Evolutionary conservation across 257 asterid species (phyloP).

Genomic region (Solanum corneliomulleri): DNA sequence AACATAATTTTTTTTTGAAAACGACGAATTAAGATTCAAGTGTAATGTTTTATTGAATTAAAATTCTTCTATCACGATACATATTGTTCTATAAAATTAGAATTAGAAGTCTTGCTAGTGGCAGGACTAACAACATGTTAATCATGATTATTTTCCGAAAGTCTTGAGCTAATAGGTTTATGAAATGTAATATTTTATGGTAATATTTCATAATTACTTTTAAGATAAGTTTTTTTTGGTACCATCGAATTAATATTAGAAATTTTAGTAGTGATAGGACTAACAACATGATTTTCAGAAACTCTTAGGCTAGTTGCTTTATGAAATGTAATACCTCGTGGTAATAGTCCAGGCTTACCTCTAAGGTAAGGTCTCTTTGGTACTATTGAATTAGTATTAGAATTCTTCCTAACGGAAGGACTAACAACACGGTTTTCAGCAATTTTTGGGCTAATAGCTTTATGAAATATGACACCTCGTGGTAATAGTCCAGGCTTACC

Average conservation of each 20-base stretch:
- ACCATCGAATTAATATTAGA: not conserved
- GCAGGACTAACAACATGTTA: not conserved
- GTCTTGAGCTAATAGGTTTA: not conserved
- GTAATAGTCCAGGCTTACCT: not conserved
- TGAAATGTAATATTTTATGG: not conserved
- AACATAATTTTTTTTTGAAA: not conserved
- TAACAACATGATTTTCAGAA: not conserved
- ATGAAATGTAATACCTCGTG: not conserved
- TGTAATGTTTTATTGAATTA: too few relatives aligned
- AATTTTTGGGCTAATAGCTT: not conserved
- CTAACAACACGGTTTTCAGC: not conserved
- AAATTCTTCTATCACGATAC: not conserved
- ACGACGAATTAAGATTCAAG: not conserved
- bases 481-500: not conserved
- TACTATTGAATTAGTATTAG: not conserved
- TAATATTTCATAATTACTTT: not conserved
- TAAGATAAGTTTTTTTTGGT: not conserved
- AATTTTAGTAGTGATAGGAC: not conserved
- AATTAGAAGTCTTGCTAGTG: not conserved
- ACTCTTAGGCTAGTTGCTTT: not conserved
- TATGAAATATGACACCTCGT: not conserved
- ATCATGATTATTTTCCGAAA: not conserved
- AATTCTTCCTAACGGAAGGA: not conserved
- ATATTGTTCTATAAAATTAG: not conserved
- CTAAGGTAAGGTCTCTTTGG: not conserved